Percentiles rank a stretch among this genome's conserved stretches.
Evolutionary conservation across 2,329 filamentous ascomycete species (phyloP).

Genomic region (Ophiostoma sp.): DNA sequence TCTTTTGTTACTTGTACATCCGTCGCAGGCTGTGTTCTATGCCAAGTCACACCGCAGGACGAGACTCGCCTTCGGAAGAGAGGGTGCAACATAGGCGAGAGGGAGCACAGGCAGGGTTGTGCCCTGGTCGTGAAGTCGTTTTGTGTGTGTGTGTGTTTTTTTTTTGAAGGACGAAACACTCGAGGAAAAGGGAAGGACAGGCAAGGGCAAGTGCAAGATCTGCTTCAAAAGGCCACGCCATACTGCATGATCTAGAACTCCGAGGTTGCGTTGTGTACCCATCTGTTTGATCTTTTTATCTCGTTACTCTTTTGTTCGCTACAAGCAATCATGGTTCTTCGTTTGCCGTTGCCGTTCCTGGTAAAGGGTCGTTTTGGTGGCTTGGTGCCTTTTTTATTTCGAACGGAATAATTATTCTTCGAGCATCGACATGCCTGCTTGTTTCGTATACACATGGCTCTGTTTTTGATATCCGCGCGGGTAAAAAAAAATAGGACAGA

Average conservation of each 20-base stretch:
- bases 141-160: background rate
- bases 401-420: background rate
- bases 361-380: slow-evolving; percentile 14
- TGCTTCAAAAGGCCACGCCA: slow-evolving; percentile 21
- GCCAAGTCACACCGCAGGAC: slow-evolving; percentile 17
- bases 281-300: background rate
- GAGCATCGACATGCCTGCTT: background rate
- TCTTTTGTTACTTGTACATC: background rate
- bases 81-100: slow-evolving; percentile 2
- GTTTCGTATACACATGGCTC: background rate
- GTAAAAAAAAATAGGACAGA: no score
- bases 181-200: background rate
- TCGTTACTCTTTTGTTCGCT: background rate
- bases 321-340: background rate
- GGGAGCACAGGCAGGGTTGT: background rate
- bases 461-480: no score
- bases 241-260: slow-evolving; percentile 31
- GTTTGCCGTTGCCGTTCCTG: slow-evolving; percentile 30
- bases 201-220: slow-evolving; percentile 28
- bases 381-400: background rate
- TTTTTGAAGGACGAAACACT: background rate
- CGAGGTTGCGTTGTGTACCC: slow-evolving; percentile 23
- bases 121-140: background rate
- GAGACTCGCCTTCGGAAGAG: slow-evolving; percentile 13
- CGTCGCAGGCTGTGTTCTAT: background rate